These are phyloP conservation scores for Melanogaster broomeanus DNA, from an alignment of 768 basidiomycete species.

Conservation along the genomic window DNA sequence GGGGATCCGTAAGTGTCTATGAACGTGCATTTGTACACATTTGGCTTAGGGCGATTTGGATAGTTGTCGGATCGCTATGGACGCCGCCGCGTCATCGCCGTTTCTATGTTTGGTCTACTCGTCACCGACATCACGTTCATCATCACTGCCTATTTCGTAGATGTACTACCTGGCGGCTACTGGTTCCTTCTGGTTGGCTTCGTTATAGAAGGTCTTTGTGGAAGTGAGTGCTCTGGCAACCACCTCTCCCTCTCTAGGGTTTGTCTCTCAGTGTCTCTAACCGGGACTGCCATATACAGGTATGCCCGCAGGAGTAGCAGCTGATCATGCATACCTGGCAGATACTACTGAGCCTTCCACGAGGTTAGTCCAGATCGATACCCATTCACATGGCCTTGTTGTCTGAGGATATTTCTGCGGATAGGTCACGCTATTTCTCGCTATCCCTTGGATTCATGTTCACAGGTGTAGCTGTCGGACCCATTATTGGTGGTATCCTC, in stretches of 20 bases:
- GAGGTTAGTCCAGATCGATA: conserved; percentile 42
- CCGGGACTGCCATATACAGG: conserved; percentile 39
- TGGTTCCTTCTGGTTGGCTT: conserved; percentile 74
- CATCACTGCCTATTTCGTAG: conserved; percentile 57
- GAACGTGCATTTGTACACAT: not conserved
- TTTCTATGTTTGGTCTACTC: conserved; percentile 62
- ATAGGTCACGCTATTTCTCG: conserved; percentile 67
- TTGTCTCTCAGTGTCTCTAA: not conserved
- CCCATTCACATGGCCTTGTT: not conserved
- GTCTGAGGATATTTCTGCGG: conserved; percentile 2
- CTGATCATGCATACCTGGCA: conserved; percentile 65
- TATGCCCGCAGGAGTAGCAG: conserved; percentile 47
- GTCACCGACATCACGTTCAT: conserved; percentile 67
- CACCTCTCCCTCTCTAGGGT: not conserved
- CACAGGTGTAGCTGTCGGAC: conserved; percentile 76
- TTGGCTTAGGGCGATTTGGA: not conserved
- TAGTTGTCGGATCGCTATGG: conserved; percentile 81
- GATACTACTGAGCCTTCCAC: conserved; percentile 59
- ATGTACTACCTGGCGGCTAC: conserved; percentile 75
- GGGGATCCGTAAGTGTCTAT: conserved; percentile 67
- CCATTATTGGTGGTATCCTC: conserved; percentile 66
- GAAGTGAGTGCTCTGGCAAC: conserved; percentile 48
- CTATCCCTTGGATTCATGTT: conserved; percentile 67
- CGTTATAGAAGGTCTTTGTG: conserved; percentile 66
- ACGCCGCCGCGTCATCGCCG: conserved; percentile 61